Base-by-base conservation (phyloP, 1,284 basidiomycete species). In the Sporisorium exsertum region DNA sequence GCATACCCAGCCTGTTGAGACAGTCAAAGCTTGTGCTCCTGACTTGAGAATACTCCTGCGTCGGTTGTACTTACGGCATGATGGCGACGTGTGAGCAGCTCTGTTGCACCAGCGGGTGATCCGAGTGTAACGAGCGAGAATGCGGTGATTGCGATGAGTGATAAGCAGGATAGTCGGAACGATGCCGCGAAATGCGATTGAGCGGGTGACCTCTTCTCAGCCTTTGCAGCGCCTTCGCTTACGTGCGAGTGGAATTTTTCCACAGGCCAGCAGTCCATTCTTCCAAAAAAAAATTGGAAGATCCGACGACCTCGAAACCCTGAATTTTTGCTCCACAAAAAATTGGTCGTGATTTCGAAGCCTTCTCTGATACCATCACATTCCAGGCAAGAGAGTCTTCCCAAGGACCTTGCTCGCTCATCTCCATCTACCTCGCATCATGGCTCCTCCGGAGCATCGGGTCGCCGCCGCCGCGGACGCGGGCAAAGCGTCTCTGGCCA, bases 371-470 rank as follows among this genome's bases (percentile, higher is more conserved):
- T 49, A 45, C 56, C 40, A 33, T 59, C 58, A 43, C 37, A 42
- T 18, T n/a, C 45, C 33, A 16, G 69, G 73, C 74, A 72, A 77
- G 69, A 61, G 74, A 77, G 74, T 72, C 74, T 77, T 58, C 46
- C 74, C 74, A 77, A 77, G 74, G 74, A 51, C 74, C 74, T 77
- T 72, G 22, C 10, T 24, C 51, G 35, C 50, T 56, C 60, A 29
- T 49, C 37, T 35, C 20, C 26, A 26, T 26, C 49, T 18, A 9
- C 5, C 33, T 54, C 5, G 35, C 58, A 50, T 13, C 10, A 64
- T 64, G 61, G 29, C 58, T 8, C 56, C 61, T 7, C 9, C 43
- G 16, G 24, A 49, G 2, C 29, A 54, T n/a, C 54, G 32, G 16
- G 35, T 13, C 35, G 40, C 18, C 5, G 32, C 37, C 33, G 37